phyloP scores from a whole-genome alignment of 1,139 yeast species.

The Zygosaccharomyces sapae region DNA sequence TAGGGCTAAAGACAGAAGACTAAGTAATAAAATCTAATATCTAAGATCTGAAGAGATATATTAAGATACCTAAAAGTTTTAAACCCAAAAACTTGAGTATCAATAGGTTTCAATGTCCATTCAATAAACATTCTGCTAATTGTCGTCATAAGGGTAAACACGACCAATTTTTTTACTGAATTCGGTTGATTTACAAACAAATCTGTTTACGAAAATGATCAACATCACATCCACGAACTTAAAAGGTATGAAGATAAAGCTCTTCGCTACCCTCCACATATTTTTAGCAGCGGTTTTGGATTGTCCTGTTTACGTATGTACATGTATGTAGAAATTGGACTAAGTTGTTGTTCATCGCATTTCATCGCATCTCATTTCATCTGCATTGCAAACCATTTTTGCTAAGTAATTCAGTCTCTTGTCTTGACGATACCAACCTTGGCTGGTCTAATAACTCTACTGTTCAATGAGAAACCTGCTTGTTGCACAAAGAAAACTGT shows the following conservation, averaged over 20 bases:
- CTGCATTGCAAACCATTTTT: neutral
- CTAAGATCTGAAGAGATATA: neutral
- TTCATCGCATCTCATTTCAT: neutral
- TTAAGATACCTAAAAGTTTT: neutral
- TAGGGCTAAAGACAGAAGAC: no score
- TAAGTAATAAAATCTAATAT: neutral
- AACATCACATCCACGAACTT: neutral
- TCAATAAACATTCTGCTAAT: neutral
- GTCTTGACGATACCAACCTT: slow-evolving; percentile 87
- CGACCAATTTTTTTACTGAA: slow-evolving; percentile 5
- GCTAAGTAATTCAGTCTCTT: slow-evolving; percentile 8
- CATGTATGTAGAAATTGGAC: slow-evolving; percentile 1
- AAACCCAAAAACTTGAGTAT: neutral
- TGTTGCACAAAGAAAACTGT: slow-evolving; percentile 92
- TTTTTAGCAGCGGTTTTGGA: neutral
- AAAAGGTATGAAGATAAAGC: no score
- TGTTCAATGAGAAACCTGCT: slow-evolving; percentile 80
- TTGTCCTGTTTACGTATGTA: neutral
- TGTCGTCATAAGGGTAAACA: slow-evolving; percentile 1
- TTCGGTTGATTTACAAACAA: slow-evolving; percentile 2
- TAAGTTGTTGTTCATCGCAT: slow-evolving; percentile 3
- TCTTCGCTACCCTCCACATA: no score
- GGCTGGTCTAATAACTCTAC: slow-evolving; percentile 90
- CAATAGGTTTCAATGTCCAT: neutral
- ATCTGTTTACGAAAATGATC: neutral